These are phyloP conservation scores for Trichoderma sp. DNA, from an alignment of 2,329 filamentous ascomycete species.

Conservation along the genomic window DNA sequence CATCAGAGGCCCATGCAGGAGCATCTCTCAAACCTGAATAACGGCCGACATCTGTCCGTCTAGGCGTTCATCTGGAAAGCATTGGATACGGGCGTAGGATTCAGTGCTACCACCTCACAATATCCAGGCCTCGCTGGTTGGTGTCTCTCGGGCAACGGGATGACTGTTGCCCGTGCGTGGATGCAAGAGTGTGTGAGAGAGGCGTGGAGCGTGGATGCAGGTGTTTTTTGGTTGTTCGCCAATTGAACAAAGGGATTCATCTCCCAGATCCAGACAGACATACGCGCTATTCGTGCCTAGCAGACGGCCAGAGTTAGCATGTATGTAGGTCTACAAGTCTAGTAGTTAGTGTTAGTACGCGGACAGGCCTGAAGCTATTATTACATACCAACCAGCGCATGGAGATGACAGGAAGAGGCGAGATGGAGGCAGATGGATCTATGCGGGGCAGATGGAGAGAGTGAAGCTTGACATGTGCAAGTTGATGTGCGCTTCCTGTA, in stretches of 20 bases:
- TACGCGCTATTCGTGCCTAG: background rate
- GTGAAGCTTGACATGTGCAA: background rate
- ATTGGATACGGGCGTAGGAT: slow-evolving; percentile 14
- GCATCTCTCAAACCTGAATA: background rate
- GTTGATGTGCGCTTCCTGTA: background rate
- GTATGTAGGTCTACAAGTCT: background rate
- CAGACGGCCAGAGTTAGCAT: background rate
- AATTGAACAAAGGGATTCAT: background rate
- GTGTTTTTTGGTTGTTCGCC: background rate
- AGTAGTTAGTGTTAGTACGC: background rate
- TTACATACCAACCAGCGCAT: background rate
- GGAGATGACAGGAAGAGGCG: background rate
- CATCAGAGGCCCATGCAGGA: slow-evolving; percentile 7
- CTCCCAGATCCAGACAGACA: background rate
- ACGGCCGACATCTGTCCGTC: slow-evolving; percentile 17
- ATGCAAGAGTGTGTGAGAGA: background rate
- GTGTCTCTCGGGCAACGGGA: slow-evolving; percentile 16
- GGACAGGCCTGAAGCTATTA: background rate
- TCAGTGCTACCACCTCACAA: slow-evolving; percentile 17
- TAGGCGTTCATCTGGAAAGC: background rate
- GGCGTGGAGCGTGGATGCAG: background rate
- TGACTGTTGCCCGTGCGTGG: slow-evolving; percentile 7
- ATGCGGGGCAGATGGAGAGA: slow-evolving; percentile 12
- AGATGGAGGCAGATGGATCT: slow-evolving; percentile 14
- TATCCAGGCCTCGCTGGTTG: slow-evolving; percentile 5